Percentiles rank a stretch among this genome's conserved stretches.
Conservation (phyloP, 2,329 filamentous ascomycete species). For the Sclerotinia sclerotiorum region DNA sequence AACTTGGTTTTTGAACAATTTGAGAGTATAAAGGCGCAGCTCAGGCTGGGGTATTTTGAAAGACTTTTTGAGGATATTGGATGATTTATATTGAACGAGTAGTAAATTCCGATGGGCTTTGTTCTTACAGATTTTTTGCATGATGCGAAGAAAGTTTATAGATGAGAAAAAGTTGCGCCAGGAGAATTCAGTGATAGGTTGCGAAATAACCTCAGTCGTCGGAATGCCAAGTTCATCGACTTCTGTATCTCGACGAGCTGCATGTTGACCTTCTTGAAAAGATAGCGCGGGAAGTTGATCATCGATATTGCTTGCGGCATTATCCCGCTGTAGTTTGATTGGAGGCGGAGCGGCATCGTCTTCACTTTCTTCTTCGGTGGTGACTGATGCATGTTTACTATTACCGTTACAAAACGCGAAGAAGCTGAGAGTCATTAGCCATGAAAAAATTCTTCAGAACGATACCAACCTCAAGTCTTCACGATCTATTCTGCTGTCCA, state of each 20-base stretch:
- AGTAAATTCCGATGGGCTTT: conserved; percentile 94
- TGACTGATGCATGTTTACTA: conserved; percentile 48
- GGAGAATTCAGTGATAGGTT: conserved; percentile 85
- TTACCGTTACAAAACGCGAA: conserved; percentile 83
- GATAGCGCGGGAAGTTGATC: conserved; percentile 40
- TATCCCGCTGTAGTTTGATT: conserved; percentile 59
- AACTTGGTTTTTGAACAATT: conserved; percentile 97
- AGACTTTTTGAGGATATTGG: conserved; percentile 85
- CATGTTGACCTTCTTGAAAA: conserved; percentile 37
- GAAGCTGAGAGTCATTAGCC: conserved; percentile 57
- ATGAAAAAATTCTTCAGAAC: neutral
- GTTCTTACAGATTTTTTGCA: conserved; percentile 96
- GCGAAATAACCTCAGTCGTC: conserved; percentile 64
- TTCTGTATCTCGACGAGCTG: conserved; percentile 47
- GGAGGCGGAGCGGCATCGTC: conserved; percentile 84
- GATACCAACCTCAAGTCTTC: conserved; percentile 71
- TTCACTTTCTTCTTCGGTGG: conserved; percentile 48
- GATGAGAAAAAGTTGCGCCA: conserved; percentile 93
- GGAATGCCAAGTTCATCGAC: conserved; percentile 90
- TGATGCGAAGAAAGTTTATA: conserved; percentile 92
- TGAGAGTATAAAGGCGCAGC: conserved; percentile 89
- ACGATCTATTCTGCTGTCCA: conserved; percentile 81
- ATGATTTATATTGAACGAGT: conserved; percentile 93
- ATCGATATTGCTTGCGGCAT: conserved; percentile 47
- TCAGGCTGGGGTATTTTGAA: conserved; percentile 87